Base-by-base conservation (phyloP, 495 filamentous ascomycete genomes). In the Letharia lupina region DNA sequence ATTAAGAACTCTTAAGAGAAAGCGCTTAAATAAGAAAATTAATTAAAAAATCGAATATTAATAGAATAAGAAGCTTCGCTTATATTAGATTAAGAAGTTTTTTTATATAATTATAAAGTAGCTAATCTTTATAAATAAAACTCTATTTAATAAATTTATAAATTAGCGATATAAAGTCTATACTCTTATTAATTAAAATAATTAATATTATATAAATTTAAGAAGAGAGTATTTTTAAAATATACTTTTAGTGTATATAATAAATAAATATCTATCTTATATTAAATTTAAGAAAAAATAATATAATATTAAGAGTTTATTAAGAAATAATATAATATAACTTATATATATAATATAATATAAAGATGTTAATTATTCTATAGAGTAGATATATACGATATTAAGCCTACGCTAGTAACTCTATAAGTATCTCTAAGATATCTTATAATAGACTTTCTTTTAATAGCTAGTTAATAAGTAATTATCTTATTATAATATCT, bases 41-140 rank as follows among this genome's bases (percentile, higher is more conserved):
- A 47, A 16, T 33, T 47, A 47, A 47, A 47, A 15, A 47, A 15
- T 47, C 13, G 3, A 47, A 15, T 47, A 47, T 47, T n/a, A n/a
- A 15, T 20, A 20, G 13, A 47, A 47, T 47, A 47, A 47, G 15
- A 47, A 47, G 44, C 13, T 47, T 15, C 3, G 6, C 2, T 20
- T 47, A 47, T n/a, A 20, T 16, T 64, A 10, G 39, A 39, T 31
- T 11, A 4, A 4, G 3, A 57, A 52, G 40, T 7, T 59, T 2
- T 31, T 60, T 65, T 35, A 66, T 42, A 47, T 60, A 45, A 61
- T n/a, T 50, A 37, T n/a, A 16, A 54, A 66, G 56, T 39, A 66
- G 23, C 40, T 65, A 15, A 20, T 65, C 31, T 60, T 65, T 65
- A 65, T 65, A 28, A 35, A 65, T 65, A 65, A 65, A n/a, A 44